A percentile compares a stretch with the other conserved stretches of the same genome.
Evolutionary conservation across 345 rosid genomes (phyloP).

Genomic region (Rhizophora mangle): DNA sequence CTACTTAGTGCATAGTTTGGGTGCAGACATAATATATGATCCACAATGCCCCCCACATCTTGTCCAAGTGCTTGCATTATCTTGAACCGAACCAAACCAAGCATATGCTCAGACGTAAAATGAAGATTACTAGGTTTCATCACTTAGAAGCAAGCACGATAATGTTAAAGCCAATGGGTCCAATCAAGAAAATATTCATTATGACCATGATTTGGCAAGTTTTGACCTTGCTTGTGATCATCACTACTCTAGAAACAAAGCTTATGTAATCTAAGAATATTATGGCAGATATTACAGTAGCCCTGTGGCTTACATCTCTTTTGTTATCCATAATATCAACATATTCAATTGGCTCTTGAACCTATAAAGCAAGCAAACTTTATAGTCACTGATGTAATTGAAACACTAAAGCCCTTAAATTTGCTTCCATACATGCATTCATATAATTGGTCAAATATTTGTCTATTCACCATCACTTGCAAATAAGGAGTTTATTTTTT

Average conservation of each 20-base stretch:
- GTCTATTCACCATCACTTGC: slow-evolving; percentile 42
- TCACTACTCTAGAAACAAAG: neutral
- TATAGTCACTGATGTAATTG: slow-evolving; percentile 44
- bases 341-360: slow-evolving; percentile 54
- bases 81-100: slow-evolving; percentile 28
- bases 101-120: slow-evolving; percentile 14
- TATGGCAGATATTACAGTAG: neutral
- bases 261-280: no score
- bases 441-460: slow-evolving; percentile 48
- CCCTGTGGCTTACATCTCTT: slow-evolving; percentile 61
- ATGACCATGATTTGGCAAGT: neutral
- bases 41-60: slow-evolving; percentile 70
- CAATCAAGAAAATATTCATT: slow-evolving; percentile 8
- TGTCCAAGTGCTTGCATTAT: slow-evolving; percentile 53
- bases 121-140: slow-evolving; percentile 1
- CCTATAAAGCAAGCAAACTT: slow-evolving; percentile 50
- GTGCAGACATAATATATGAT: slow-evolving; percentile 81
- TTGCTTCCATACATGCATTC: slow-evolving; percentile 66
- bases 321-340: slow-evolving; percentile 62
- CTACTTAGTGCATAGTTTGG: slow-evolving; percentile 44
- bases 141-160: neutral
- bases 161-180: slow-evolving; percentile 6
- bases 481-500: slow-evolving; percentile 3
- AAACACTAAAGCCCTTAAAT: slow-evolving; percentile 39
- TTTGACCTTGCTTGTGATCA: neutral